These are phyloP conservation scores for Maudiozyma saulgeensis DNA, from an alignment of 805 yeast species.

Conservation along the genomic window DNA sequence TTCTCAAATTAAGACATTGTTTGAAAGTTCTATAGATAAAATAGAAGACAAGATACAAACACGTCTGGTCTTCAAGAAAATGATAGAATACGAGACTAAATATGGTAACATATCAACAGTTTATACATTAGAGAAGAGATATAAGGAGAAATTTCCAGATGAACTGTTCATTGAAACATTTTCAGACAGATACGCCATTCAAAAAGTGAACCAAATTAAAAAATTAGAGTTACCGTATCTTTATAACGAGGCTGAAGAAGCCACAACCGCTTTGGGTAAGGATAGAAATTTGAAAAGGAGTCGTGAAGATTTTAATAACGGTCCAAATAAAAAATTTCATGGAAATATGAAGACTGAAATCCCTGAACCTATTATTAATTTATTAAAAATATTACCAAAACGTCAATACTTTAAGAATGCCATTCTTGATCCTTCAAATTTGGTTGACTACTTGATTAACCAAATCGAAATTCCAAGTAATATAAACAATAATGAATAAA, in stretches of 20 bases:
- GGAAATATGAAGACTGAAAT: constrained; percentile 6
- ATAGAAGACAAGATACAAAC: constrained; percentile 28
- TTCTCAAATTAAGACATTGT: constrained; percentile 65
- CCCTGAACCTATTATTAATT: constrained; percentile 20
- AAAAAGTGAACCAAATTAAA: constrained; percentile 27
- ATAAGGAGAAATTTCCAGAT: constrained; percentile 54
- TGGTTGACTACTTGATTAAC: constrained; percentile 22
- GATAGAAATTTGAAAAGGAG: background rate
- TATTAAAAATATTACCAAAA: constrained; percentile 25
- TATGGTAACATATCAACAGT: constrained; percentile 66
- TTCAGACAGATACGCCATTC: constrained; percentile 31
- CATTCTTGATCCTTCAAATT: constrained; percentile 23
- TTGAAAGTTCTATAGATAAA: constrained; percentile 65
- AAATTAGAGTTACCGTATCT: constrained; percentile 29
- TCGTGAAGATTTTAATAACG: background rate
- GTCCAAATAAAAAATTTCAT: constrained; percentile 6
- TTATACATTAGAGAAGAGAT: constrained; percentile 55
- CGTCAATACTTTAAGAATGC: constrained; percentile 28
- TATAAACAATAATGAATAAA: background rate
- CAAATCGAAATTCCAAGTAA: constrained; percentile 23
- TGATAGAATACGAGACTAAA: constrained; percentile 57
- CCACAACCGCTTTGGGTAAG: background rate
- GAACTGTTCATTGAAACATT: constrained; percentile 32
- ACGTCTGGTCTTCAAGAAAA: constrained; percentile 43
- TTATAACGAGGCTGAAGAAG: constrained; percentile 2